Conservation (phyloP, 2,329 filamentous ascomycete species). For the Fusarium tricinctum region DNA sequence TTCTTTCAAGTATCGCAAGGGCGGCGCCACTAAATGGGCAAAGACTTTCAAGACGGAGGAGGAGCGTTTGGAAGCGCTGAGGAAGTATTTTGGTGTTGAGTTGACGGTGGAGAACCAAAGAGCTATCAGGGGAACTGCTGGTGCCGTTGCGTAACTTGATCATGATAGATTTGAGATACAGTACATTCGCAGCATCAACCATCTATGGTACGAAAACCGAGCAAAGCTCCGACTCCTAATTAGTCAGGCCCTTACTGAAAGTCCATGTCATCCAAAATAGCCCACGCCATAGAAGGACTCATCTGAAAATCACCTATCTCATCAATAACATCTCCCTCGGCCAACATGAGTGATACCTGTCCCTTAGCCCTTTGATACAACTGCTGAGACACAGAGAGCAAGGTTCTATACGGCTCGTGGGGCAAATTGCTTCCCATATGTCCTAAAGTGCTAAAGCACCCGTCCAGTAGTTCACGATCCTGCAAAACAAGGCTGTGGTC, state of each 20-base stretch:
- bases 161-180: not conserved
- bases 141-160: constrained; percentile 8
- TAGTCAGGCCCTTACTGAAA: constrained; percentile 3
- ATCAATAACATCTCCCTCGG: not conserved
- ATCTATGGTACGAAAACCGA: not conserved
- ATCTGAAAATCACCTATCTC: not conserved
- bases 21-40: constrained; percentile 6
- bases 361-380: constrained; percentile 38
- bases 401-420: constrained; percentile 8
- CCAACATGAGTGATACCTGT: constrained; percentile 21
- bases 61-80: constrained; percentile 12
- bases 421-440: not conserved
- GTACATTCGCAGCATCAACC: too few species aligned
- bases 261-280: constrained; percentile 31
- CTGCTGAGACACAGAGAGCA: constrained; percentile 31
- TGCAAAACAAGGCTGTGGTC: constrained; percentile 2
- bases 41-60: constrained; percentile 13
- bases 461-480: constrained; percentile 28
- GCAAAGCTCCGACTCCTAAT: not conserved
- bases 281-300: constrained; percentile 29
- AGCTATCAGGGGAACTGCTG: constrained; percentile 21
- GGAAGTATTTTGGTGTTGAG: constrained; percentile 22
- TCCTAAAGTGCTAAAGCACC: constrained; percentile 10
- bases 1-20: constrained; percentile 12
- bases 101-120: constrained; percentile 7